Conservation (phyloP, 129 eudicot species). For the Apium graveolens region DNA sequence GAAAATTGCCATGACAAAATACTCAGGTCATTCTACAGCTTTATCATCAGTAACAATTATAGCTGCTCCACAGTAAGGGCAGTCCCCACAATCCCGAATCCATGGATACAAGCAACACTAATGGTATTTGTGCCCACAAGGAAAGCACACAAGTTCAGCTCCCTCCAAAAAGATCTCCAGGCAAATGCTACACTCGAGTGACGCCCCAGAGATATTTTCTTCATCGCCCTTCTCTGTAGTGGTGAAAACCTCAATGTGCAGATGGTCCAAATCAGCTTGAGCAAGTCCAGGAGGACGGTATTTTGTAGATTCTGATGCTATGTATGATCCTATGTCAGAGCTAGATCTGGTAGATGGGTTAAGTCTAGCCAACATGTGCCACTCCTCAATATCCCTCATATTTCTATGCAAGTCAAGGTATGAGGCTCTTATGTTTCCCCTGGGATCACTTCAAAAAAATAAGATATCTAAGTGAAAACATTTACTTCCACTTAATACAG, state of each 20-base stretch:
- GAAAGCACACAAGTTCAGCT: constrained; percentile 43
- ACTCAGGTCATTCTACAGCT: constrained; percentile 11
- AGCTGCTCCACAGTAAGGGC: constrained; percentile 76
- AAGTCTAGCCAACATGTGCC: no score
- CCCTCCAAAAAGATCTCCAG: constrained; percentile 67
- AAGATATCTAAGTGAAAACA: background rate
- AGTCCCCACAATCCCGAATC: constrained; percentile 71
- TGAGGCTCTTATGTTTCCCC: no score
- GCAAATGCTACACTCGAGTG: constrained; percentile 78
- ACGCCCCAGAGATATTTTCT: constrained; percentile 18
- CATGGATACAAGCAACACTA: constrained; percentile 74
- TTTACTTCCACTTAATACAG: background rate
- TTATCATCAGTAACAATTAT: constrained; percentile 20
- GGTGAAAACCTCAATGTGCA: constrained; percentile 31
- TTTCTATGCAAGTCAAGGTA: no score
- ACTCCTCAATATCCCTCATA: no score
- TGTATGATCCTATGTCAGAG: no score
- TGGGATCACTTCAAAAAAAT: background rate
- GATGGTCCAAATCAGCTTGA: constrained; percentile 29
- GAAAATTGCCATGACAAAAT: background rate
- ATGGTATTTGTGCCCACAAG: constrained; percentile 72
- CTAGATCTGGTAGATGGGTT: no score
- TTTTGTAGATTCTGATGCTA: no score
- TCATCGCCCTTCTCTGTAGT: constrained; percentile 14
- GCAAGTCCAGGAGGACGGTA: constrained; percentile 50